A percentile compares a stretch with the other conserved stretches of the same genome.
Evolutionary conservation across 2,329 filamentous ascomycete species (phyloP).

Genomic region (Sporothrix mexicana): DNA sequence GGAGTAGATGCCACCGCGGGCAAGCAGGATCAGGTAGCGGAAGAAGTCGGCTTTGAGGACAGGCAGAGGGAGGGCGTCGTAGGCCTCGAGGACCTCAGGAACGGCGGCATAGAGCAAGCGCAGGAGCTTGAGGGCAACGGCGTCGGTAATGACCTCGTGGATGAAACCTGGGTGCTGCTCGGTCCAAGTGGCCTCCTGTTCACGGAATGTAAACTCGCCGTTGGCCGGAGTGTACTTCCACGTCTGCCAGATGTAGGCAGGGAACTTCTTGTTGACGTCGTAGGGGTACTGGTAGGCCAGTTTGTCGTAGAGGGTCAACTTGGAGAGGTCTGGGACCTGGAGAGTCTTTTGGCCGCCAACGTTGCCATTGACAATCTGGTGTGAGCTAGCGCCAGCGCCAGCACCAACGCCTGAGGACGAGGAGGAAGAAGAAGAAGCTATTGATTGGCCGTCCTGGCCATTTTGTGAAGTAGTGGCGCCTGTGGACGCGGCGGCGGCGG

Average conservation of each 20-base stretch:
- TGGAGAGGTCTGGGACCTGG: constrained; percentile 69
- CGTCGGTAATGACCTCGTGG: constrained; percentile 96
- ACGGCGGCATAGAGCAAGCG: constrained; percentile 84
- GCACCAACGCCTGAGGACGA: constrained; percentile 37
- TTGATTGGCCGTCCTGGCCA: constrained; percentile 30
- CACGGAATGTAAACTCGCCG: constrained; percentile 77
- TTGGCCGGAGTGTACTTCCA: constrained; percentile 89
- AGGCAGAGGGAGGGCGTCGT: constrained; percentile 72
- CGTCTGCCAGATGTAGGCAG: constrained; percentile 98
- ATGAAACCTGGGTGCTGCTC: constrained; percentile 87
- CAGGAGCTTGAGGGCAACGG: constrained; percentile 80
- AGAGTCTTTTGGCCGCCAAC: constrained; percentile 61
- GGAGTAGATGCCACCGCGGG: constrained; percentile 73
- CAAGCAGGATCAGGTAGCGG: constrained; percentile 71
- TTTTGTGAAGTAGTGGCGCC: constrained; percentile 40
- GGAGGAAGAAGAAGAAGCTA: constrained; percentile 31
- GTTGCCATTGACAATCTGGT: constrained; percentile 29
- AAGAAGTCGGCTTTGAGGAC: constrained; percentile 83
- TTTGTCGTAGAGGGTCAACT: constrained; percentile 76
- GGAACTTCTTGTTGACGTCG: constrained; percentile 85
- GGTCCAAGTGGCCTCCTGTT: constrained; percentile 88
- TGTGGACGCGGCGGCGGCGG: constrained; percentile 45
- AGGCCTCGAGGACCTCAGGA: constrained; percentile 79
- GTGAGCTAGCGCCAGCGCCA: constrained; percentile 31
- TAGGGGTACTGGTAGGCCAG: constrained; percentile 94